Evolutionary conservation across 2,329 filamentous ascomycete genomes (phyloP).

Genomic region (Gnomoniopsis sp.): DNA sequence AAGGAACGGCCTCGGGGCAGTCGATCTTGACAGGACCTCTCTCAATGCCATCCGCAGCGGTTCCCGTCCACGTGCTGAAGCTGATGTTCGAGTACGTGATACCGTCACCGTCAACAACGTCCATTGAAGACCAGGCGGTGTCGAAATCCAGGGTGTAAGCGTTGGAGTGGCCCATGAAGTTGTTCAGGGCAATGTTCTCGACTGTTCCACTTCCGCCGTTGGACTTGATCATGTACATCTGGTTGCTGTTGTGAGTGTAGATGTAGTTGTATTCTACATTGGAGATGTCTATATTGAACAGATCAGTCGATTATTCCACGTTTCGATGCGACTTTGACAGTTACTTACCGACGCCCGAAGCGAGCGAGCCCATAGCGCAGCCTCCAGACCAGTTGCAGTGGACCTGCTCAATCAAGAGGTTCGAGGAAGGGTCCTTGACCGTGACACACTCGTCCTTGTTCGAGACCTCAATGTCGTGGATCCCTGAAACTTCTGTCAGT

Average conservation of each 20-base stretch:
- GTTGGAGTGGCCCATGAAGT: slow-evolving; percentile 59
- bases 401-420: slow-evolving; percentile 57
- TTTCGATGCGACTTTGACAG: background rate
- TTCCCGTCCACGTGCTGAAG: slow-evolving; percentile 55
- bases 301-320: background rate
- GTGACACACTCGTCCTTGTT: slow-evolving; percentile 52
- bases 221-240: slow-evolving; percentile 62
- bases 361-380: slow-evolving; percentile 53
- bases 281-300: slow-evolving; percentile 36
- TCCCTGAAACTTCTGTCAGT: slow-evolving; percentile 20
- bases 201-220: slow-evolving; percentile 55
- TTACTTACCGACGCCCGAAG: slow-evolving; percentile 32
- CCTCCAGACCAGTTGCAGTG: slow-evolving; percentile 59
- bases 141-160: slow-evolving; percentile 57
- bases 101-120: slow-evolving; percentile 38
- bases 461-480: slow-evolving; percentile 58
- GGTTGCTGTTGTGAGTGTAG: slow-evolving; percentile 57
- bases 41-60: slow-evolving; percentile 42
- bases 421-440: slow-evolving; percentile 41
- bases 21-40: slow-evolving; percentile 52
- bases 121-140: slow-evolving; percentile 41
- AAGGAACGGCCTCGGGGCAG: slow-evolving; percentile 48
- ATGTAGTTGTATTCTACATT: slow-evolving; percentile 53
- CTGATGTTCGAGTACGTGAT: slow-evolving; percentile 51
- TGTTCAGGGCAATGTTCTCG: slow-evolving; percentile 47